These are phyloP conservation scores for Trametes versicolor DNA, from an alignment of 1,284 basidiomycete genomes.

Conservation along the genomic window DNA sequence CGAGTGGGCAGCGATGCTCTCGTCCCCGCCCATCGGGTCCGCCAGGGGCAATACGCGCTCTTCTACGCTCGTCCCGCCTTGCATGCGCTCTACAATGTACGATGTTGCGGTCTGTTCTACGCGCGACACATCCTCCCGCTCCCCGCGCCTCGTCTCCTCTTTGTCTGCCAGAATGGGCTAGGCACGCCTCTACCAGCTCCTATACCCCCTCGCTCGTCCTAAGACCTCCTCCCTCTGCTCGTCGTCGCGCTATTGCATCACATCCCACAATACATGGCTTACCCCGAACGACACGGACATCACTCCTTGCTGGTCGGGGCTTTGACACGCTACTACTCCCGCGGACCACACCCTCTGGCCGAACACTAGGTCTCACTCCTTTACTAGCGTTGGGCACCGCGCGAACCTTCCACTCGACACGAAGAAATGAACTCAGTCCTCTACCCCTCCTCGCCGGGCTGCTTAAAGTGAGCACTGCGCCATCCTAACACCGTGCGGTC, in stretches of 20 bases:
- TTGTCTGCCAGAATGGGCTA: conserved; percentile 6
- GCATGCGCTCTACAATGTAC: conserved; percentile 39
- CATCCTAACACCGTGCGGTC: conserved; percentile 13
- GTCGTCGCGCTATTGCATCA: neutral
- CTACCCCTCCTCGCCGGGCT: conserved; percentile 52
- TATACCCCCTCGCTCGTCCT: neutral
- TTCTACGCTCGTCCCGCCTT: conserved; percentile 1
- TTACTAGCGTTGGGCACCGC: neutral
- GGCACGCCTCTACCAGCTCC: neutral
- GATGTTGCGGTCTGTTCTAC: conserved; percentile 40
- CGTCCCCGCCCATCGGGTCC: conserved; percentile 9
- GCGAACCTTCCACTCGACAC: conserved; percentile 54
- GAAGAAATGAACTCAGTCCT: conserved; percentile 45
- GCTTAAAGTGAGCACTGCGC: conserved; percentile 54
- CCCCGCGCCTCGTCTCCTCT: conserved; percentile 4
- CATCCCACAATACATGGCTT: neutral
- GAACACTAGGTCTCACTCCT: neutral
- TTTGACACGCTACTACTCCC: neutral
- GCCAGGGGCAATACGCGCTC: conserved; percentile 13
- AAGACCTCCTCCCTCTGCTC: neutral
- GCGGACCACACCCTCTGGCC: neutral
- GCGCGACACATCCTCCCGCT: conserved; percentile 23
- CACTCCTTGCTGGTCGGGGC: neutral
- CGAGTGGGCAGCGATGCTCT: conserved; percentile 19
- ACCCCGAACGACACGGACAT: neutral